These are phyloP conservation scores for Alternaria metachromatica DNA, from an alignment of 2,329 filamentous ascomycete species.

Conservation along the genomic window DNA sequence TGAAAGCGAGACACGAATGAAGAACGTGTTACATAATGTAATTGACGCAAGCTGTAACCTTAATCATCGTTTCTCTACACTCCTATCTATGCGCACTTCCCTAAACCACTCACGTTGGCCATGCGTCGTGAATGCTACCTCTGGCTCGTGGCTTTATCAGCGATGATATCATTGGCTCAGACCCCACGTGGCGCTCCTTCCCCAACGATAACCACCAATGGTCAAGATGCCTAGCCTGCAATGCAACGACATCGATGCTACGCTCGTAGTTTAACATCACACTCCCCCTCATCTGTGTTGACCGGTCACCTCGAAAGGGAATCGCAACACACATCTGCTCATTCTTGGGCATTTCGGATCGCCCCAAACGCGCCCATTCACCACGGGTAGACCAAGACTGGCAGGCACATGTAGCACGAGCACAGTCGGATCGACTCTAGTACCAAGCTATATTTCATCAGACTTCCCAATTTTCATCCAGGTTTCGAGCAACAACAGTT, in stretches of 20 bases:
- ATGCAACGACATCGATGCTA: constrained; percentile 35
- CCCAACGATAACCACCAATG: constrained; percentile 8
- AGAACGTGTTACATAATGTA: neutral
- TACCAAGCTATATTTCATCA: neutral
- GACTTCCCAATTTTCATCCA: too few relatives aligned
- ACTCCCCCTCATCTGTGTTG: constrained; percentile 9
- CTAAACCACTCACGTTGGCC: neutral
- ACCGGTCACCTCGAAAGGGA: neutral
- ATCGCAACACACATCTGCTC: neutral
- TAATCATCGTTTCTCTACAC: too few relatives aligned
- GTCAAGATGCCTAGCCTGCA: constrained; percentile 15
- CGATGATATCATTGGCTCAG: constrained; percentile 25
- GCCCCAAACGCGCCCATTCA: neutral
- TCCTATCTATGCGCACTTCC: neutral
- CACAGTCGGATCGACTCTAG: neutral
- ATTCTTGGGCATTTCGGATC: neutral
- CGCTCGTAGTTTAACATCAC: constrained; percentile 11
- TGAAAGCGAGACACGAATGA: neutral
- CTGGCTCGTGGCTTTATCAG: constrained; percentile 25
- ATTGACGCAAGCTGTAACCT: neutral
- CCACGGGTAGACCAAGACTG: neutral
- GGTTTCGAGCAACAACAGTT: neutral
- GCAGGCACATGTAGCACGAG: neutral
- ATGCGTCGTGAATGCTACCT: neutral
- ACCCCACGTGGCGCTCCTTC: constrained; percentile 21